Base-by-base conservation (phyloP, 768 basidiomycete genomes). In the Amanita phalloides region DNA sequence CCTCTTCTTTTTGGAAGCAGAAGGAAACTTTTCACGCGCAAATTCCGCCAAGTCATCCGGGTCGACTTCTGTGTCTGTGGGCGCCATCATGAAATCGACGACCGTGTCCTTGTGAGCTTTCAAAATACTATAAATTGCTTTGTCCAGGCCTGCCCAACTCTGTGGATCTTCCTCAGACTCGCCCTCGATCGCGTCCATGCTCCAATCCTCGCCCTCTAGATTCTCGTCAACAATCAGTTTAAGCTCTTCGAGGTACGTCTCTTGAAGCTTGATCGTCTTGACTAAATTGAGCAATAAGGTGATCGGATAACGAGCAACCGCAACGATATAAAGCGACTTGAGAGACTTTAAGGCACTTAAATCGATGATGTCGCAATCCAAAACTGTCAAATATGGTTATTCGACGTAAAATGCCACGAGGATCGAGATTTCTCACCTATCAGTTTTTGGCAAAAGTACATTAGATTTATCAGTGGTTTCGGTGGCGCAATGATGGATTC, bases 161-260 rank as follows among this genome's bases (percentile, higher is more conserved):
- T 17, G 28, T 17, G 30, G 44, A 45, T 45, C 44, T 14, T 45
- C 44, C 44, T 30, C 28, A 14, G 28, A 17, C 26, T 30, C 28
- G 28, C 44, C 44, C 7, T 13, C 28, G 2, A 45, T 30, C n/a
- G 4, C n/a, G 8, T 30, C 9, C 7, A 28, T 7, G 14, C 30
- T 45, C 44, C 44, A 45, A 30, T 45, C 44, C 28, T 8, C 17
- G 26, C 44, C 44, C n/a, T 45, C 44, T 3, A 45, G 44, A 10
- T 45, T 45, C 9, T 45, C 44, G 30, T 45, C 44, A 21, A 45
- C n/a, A 28, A 45, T 26, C 28, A 45, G n/a, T 45, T 45, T 45
- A 10, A 45, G 44, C 9, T 45, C 44, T n/a, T 17, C 30, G 8
- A 45, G 44, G 14, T 45, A 17, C 8, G 44, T 45, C 26, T 45